These are phyloP conservation scores for Tricholoma saponaceum DNA, from an alignment of 768 basidiomycete species.

Conservation along the genomic window DNA sequence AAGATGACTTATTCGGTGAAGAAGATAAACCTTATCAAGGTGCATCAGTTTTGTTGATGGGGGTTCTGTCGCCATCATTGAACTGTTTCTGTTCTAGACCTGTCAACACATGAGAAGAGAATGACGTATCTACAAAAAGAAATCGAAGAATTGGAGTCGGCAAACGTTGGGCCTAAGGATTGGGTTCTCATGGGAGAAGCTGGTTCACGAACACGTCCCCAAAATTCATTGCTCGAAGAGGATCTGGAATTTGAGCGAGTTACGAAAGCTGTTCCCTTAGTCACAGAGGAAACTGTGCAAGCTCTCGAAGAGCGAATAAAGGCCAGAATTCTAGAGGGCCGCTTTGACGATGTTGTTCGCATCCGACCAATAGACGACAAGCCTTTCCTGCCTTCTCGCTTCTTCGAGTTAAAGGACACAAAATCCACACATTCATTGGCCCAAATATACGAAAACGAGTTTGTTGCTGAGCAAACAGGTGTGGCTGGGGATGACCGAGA, in stretches of 20 bases:
- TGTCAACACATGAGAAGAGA: slow-evolving; percentile 81
- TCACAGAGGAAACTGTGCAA: slow-evolving; percentile 85
- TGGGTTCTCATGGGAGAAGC: slow-evolving; percentile 96
- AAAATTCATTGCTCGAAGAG: slow-evolving; percentile 89
- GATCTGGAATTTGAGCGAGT: slow-evolving; percentile 94
- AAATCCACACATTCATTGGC: slow-evolving; percentile 88
- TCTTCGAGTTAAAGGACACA: slow-evolving; percentile 85
- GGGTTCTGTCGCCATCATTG: slow-evolving; percentile 9
- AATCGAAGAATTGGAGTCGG: slow-evolving; percentile 76
- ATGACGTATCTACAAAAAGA: slow-evolving; percentile 69
- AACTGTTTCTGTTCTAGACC: slow-evolving; percentile 30
- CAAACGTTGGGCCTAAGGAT: slow-evolving; percentile 85
- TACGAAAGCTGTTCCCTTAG: slow-evolving; percentile 79
- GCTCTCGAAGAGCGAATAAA: slow-evolving; percentile 90
- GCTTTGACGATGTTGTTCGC: slow-evolving; percentile 92
- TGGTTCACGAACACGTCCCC: slow-evolving; percentile 73
- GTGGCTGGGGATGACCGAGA: slow-evolving; percentile 71
- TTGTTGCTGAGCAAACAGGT: slow-evolving; percentile 60
- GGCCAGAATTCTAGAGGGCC: slow-evolving; percentile 75
- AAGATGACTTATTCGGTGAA: slow-evolving; percentile 77
- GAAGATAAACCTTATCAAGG: slow-evolving; percentile 40
- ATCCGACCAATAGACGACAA: slow-evolving; percentile 73
- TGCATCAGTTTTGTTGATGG: slow-evolving; percentile 8
- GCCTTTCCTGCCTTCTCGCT: slow-evolving; percentile 85
- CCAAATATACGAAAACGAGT: slow-evolving; percentile 95